Percentiles rank a stretch among this genome's conserved stretches.
Conservation (phyloP, 2,329 filamentous ascomycete species). For the Leptographium lundbergii region DNA sequence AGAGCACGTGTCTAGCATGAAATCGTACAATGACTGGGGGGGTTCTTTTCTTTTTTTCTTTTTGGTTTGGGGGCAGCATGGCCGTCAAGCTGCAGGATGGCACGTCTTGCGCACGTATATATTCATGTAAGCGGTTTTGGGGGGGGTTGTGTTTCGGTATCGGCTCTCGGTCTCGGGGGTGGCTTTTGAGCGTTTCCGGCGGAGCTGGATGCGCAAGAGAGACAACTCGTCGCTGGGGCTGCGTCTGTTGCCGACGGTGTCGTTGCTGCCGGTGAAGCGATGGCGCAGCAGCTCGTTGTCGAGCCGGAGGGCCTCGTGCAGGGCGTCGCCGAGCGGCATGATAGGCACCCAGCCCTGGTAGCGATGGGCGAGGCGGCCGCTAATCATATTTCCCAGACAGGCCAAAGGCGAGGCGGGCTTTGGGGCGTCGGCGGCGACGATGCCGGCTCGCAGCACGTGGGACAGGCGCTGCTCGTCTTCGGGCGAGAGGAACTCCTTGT, state of each 20-base stretch:
- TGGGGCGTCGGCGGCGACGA: background rate
- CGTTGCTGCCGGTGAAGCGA: background rate
- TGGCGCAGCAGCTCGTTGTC: constrained; percentile 8
- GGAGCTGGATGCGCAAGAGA: constrained; percentile 8
- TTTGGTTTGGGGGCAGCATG: background rate
- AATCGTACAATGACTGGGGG: background rate
- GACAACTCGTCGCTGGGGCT: background rate
- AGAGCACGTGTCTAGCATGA: background rate
- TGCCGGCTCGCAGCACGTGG: background rate
- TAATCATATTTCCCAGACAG: background rate
- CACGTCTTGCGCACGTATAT: background rate
- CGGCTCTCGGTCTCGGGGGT: background rate
- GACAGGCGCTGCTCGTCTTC: background rate
- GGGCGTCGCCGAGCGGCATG: constrained; percentile 6
- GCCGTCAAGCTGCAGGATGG: background rate
- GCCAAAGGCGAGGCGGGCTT: background rate
- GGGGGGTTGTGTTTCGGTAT: background rate
- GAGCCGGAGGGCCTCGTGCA: constrained; percentile 8
- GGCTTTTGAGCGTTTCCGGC: background rate
- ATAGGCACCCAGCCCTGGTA: constrained; percentile 10
- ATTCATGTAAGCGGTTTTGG: background rate
- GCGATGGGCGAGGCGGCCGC: constrained; percentile 1
- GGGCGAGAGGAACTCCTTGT: background rate
- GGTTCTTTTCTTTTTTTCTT: background rate
- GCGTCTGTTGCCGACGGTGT: background rate